A percentile compares a stretch with the other conserved stretches of the same genome.
Conservation (phyloP, 202 grass and related monocot species). For the Saccharum hybrid region DNA sequence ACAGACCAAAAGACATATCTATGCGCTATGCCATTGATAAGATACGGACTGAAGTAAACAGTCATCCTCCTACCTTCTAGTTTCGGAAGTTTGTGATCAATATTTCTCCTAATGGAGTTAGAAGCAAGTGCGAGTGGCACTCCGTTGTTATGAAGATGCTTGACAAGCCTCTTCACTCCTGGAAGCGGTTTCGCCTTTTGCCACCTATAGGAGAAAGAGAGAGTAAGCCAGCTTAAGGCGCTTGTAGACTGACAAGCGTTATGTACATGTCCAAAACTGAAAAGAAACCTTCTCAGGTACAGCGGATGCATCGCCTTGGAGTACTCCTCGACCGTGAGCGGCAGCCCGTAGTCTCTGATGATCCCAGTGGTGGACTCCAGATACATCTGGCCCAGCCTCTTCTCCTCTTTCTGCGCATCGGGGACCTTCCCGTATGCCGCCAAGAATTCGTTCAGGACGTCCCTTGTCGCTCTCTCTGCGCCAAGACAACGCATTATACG, state of each 20-base stretch:
- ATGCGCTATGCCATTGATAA: neutral
- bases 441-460: slow-evolving; percentile 72
- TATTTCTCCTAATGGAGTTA: slow-evolving; percentile 80
- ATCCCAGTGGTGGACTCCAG: slow-evolving; percentile 64
- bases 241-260: neutral
- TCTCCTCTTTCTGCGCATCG: slow-evolving; percentile 64
- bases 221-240: neutral
- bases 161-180: slow-evolving; percentile 73
- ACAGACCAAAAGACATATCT: neutral
- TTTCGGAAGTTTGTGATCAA: slow-evolving; percentile 65
- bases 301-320: slow-evolving; percentile 72
- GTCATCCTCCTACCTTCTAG: slow-evolving; percentile 52
- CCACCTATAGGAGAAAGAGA: slow-evolving; percentile 59
- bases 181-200: slow-evolving; percentile 64
- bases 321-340: slow-evolving; percentile 69
- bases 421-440: slow-evolving; percentile 65
- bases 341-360: slow-evolving; percentile 74
- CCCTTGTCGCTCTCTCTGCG: slow-evolving; percentile 71
- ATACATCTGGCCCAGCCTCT: slow-evolving; percentile 76
- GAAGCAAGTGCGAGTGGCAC: slow-evolving; percentile 82
- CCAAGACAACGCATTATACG: neutral
- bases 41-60: neutral
- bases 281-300: slow-evolving; percentile 64
- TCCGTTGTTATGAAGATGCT: slow-evolving; percentile 72
- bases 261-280: neutral